Conservation (phyloP, 805 yeast genomes). For the Saccharomycopsis microspora region DNA sequence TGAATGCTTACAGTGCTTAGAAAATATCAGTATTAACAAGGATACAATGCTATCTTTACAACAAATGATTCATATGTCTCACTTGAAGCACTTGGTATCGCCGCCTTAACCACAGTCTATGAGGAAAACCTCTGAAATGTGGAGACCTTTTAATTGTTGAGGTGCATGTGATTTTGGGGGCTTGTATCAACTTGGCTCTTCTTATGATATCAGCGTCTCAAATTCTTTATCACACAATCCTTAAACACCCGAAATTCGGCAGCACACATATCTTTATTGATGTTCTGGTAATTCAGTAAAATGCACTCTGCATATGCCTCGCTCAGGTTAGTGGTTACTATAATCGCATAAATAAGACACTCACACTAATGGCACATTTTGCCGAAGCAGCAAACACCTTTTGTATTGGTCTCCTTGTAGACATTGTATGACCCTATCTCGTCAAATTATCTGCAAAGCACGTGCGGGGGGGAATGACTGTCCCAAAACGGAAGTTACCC, state of each 20-base stretch:
- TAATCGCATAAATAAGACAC: conserved; percentile 2
- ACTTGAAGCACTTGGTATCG: too few species aligned
- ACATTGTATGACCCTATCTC: background rate
- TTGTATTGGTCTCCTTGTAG: conserved; percentile 29
- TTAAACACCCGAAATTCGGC: conserved; percentile 39
- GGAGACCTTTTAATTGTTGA: too few species aligned
- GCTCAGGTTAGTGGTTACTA: conserved; percentile 1
- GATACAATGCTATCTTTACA: too few species aligned
- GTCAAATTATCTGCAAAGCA: too few species aligned
- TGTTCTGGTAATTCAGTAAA: conserved; percentile 35
- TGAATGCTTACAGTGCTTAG: too few species aligned
- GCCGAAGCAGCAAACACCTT: conserved; percentile 29
- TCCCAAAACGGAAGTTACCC: too few species aligned
- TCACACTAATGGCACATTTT: conserved; percentile 25
- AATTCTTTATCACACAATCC: conserved; percentile 32
- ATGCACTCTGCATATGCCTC: conserved; percentile 44
- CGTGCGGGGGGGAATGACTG: too few species aligned
- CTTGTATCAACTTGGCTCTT: background rate
- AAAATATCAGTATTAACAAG: too few species aligned
- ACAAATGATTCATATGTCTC: too few species aligned
- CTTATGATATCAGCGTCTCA: conserved; percentile 18
- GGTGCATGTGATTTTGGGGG: too few species aligned
- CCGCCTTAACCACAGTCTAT: too few species aligned
- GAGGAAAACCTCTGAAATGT: too few species aligned
- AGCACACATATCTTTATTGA: conserved; percentile 40